Conservation (phyloP, 768 basidiomycete species). For the Gymnopilus junonius region DNA sequence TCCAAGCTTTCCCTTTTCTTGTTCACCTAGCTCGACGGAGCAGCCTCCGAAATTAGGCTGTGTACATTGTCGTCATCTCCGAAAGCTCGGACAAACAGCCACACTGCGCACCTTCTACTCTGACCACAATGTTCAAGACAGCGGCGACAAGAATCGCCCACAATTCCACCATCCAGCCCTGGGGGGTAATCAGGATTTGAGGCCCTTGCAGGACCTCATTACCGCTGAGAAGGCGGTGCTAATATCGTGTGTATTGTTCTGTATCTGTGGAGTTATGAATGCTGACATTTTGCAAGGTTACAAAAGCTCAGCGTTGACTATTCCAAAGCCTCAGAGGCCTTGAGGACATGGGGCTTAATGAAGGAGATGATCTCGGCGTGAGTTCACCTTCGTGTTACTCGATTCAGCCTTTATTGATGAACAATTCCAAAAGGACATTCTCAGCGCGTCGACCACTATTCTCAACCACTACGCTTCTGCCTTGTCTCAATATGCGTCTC, state of each 20-base stretch:
- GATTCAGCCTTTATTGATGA: background rate
- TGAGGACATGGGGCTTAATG: conserved; percentile 77
- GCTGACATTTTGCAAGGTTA: conserved; percentile 40
- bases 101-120: conserved; percentile 1
- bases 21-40: background rate
- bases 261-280: background rate
- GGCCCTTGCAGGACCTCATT: conserved; percentile 87
- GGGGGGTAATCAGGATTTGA: conserved; percentile 73
- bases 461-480: conserved; percentile 70
- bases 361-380: conserved; percentile 84
- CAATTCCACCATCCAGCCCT: conserved; percentile 79
- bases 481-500: conserved; percentile 68
- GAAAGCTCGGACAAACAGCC: conserved; percentile 4
- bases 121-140: conserved; percentile 68
- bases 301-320: conserved; percentile 71
- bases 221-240: conserved; percentile 86
- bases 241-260: conserved; percentile 51
- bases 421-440: conserved; percentile 60
- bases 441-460: conserved; percentile 70
- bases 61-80: conserved; percentile 2
- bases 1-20: background rate
- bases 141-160: conserved; percentile 87
- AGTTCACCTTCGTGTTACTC: conserved; percentile 26
- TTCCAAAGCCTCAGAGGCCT: conserved; percentile 70
- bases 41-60: background rate